phyloP scores from a whole-genome alignment of 495 filamentous ascomycete species.

The Tetracladium marchalianum region DNA sequence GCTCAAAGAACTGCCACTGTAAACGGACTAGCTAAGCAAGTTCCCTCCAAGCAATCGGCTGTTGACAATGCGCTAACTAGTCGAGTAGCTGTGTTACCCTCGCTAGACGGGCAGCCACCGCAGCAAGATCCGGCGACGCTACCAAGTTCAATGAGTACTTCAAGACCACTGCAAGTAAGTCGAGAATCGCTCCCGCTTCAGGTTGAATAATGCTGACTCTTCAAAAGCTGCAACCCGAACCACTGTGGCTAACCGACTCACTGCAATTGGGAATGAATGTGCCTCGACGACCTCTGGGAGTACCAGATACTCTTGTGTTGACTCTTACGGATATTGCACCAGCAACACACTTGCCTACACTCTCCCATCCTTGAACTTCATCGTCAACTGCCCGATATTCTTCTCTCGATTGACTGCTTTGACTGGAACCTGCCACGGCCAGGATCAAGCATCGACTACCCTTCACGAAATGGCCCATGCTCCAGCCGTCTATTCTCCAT shows the following conservation, averaged over 20 bases:
- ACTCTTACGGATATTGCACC: slow-evolving; percentile 38
- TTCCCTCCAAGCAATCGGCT: too few species aligned
- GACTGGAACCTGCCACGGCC: slow-evolving; percentile 38
- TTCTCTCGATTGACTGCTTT: slow-evolving; percentile 38
- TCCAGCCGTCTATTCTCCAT: slow-evolving; percentile 32
- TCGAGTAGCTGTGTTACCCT: slow-evolving; percentile 39
- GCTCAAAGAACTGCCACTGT: slow-evolving; percentile 13
- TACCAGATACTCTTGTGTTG: slow-evolving; percentile 42
- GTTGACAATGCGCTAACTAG: slow-evolving; percentile 27
- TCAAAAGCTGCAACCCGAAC: slow-evolving; percentile 23
- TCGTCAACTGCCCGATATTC: slow-evolving; percentile 48
- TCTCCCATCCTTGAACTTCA: slow-evolving; percentile 36
- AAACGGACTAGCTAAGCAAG: slow-evolving; percentile 17
- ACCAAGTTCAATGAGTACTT: slow-evolving; percentile 51
- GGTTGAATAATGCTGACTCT: background rate
- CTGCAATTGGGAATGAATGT: slow-evolving; percentile 41
- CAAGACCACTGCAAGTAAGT: slow-evolving; percentile 35
- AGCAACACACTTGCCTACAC: slow-evolving; percentile 47
- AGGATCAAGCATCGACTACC: slow-evolving; percentile 50
- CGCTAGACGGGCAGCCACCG: slow-evolving; percentile 41
- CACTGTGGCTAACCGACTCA: slow-evolving; percentile 41
- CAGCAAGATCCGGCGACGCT: slow-evolving; percentile 37
- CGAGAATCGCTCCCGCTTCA: too few species aligned
- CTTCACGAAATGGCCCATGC: slow-evolving; percentile 56
- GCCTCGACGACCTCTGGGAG: slow-evolving; percentile 28